A percentile compares a stretch with the other conserved stretches of the same genome.
phyloP scores from a whole-genome alignment of 208 protist species.

The Wallacemonas sp. region DNA sequence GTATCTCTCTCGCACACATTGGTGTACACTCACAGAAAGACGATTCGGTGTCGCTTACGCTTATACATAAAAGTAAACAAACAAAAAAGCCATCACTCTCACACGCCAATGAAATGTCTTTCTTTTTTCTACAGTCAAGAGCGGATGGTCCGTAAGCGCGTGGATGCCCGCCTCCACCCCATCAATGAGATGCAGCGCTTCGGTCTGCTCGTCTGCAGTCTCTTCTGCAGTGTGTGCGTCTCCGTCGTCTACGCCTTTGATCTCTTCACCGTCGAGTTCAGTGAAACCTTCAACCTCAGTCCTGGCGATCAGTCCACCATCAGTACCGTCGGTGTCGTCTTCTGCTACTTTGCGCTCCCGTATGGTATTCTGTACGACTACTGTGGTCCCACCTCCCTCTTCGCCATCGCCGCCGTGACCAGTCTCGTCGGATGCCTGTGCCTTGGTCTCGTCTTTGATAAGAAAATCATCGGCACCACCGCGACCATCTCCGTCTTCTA shows the following conservation, averaged over 20 bases:
- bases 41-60: background rate
- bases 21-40: background rate
- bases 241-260: constrained; percentile 68
- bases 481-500: constrained; percentile 67
- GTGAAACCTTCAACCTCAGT: constrained; percentile 36
- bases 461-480: constrained; percentile 44
- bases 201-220: constrained; percentile 38
- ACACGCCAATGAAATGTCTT: background rate
- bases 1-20: too few species aligned
- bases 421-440: constrained; percentile 42
- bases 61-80: background rate
- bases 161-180: constrained; percentile 29
- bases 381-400: constrained; percentile 37
- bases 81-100: background rate
- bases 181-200: constrained; percentile 70
- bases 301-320: constrained; percentile 64
- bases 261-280: constrained; percentile 55
- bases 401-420: constrained; percentile 34
- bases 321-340: constrained; percentile 60
- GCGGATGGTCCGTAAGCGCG: constrained; percentile 33
- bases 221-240: constrained; percentile 68
- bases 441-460: constrained; percentile 46
- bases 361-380: constrained; percentile 66
- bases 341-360: constrained; percentile 68
- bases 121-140: constrained; percentile 31